These are phyloP conservation scores for Tilletiopsis washingtonensis DNA, from an alignment of 1,284 basidiomycete species.

Conservation along the genomic window DNA sequence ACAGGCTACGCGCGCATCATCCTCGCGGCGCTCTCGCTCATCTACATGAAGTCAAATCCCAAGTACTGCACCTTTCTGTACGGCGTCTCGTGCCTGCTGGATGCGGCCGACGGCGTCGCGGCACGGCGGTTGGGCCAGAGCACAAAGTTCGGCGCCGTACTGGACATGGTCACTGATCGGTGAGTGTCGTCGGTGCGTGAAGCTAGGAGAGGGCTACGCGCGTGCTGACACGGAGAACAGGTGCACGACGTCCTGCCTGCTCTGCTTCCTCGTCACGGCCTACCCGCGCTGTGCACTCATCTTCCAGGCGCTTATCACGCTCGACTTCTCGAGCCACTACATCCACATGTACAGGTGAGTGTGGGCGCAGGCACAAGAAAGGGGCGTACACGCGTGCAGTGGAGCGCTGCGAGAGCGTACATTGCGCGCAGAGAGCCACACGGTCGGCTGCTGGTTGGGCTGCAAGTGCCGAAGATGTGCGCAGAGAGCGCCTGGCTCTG, in stretches of 20 bases:
- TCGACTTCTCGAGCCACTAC: conserved; percentile 97
- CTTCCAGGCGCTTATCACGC: conserved; percentile 91
- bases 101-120: conserved; percentile 89
- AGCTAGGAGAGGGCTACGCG: not conserved
- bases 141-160: conserved; percentile 91
- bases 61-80: conserved; percentile 86
- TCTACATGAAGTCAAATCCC: conserved; percentile 76
- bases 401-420: no score
- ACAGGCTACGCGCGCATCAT: conserved; percentile 84
- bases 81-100: conserved; percentile 82
- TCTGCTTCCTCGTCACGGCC: conserved; percentile 84
- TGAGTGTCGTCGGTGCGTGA: conserved; percentile 48
- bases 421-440: no score
- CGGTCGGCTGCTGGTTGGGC: no score
- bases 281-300: conserved; percentile 74
- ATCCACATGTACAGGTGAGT: conserved; percentile 99
- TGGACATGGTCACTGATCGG: conserved; percentile 99
- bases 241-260: conserved; percentile 88
- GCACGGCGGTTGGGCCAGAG: conserved; percentile 80
- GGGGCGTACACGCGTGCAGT: no score
- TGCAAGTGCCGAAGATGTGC: no score
- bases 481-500: no score
- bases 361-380: not conserved
- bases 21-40: conserved; percentile 78
- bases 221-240: no score